Conservation (phyloP, 1,284 basidiomycete species). For the Pseudozyma flocculosa region DNA sequence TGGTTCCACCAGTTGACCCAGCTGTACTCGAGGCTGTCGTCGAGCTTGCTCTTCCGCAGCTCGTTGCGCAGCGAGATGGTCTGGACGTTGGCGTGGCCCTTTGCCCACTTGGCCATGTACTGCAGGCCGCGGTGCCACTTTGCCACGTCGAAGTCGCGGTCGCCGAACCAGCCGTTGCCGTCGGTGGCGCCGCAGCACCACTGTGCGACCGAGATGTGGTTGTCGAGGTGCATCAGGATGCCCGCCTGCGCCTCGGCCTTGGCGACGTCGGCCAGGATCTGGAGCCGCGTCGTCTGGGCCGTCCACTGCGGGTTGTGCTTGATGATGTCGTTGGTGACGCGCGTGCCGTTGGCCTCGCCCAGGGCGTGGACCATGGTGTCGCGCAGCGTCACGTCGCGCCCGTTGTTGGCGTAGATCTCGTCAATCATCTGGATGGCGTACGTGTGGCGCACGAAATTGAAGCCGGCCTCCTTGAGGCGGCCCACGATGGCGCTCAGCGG, state of each 20-base stretch:
- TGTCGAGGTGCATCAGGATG: slow-evolving; percentile 30
- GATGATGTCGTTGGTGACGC: slow-evolving; percentile 23
- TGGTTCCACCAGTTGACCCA: slow-evolving; percentile 33
- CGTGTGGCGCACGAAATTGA: slow-evolving; percentile 33
- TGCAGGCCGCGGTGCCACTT: slow-evolving; percentile 27
- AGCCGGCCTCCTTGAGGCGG: slow-evolving; percentile 24
- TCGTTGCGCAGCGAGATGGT: slow-evolving; percentile 34
- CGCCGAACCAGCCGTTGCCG: slow-evolving; percentile 32
- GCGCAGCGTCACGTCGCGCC: slow-evolving; percentile 19
- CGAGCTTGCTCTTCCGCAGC: slow-evolving; percentile 14
- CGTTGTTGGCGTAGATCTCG: slow-evolving; percentile 31
- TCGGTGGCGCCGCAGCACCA: slow-evolving; percentile 35
- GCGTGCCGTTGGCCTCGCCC: slow-evolving; percentile 19
- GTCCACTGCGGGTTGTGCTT: slow-evolving; percentile 19
- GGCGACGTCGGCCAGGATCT: slow-evolving; percentile 17
- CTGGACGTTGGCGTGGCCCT: slow-evolving; percentile 29
- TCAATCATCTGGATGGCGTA: slow-evolving; percentile 37
- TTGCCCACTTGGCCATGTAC: slow-evolving; percentile 35
- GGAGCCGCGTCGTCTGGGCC: slow-evolving; percentile 18
- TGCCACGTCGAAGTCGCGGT: slow-evolving; percentile 16
- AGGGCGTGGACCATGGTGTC: slow-evolving; percentile 13
- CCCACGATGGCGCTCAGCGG: slow-evolving; percentile 17
- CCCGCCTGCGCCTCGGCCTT: slow-evolving; percentile 25
- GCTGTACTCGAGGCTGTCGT: slow-evolving; percentile 19
- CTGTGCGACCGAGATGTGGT: slow-evolving; percentile 24